phyloP scores from a whole-genome alignment of 495 filamentous ascomycete species.

The Darksidea phi region DNA sequence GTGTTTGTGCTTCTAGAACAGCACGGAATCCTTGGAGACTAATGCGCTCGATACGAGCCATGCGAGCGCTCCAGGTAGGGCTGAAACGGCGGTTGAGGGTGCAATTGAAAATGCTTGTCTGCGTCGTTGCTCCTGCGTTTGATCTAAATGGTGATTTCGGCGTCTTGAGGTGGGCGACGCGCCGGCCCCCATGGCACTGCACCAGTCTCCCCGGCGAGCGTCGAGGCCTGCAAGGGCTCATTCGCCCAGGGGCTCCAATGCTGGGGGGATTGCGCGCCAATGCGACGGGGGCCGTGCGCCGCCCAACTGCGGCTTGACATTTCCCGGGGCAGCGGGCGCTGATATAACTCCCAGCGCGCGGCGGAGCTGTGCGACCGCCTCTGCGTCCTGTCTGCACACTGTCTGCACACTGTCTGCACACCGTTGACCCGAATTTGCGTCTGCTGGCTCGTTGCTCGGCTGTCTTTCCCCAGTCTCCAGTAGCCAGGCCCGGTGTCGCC shows the following conservation, averaged over 20 bases:
- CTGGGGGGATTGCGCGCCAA: not conserved
- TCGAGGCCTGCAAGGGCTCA: too few species aligned
- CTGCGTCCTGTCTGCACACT: constrained; percentile 2
- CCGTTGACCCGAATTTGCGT: not conserved
- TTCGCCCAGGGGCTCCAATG: too few species aligned
- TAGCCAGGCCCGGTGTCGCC: too few species aligned
- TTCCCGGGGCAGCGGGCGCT: not conserved
- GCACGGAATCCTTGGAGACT: constrained; percentile 1
- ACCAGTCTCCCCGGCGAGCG: too few species aligned
- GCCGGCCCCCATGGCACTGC: too few species aligned
- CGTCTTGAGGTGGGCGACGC: too few species aligned
- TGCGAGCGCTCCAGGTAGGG: constrained; percentile 5
- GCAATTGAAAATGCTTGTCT: not conserved
- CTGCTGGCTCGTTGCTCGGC: not conserved
- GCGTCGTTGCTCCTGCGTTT: too few species aligned
- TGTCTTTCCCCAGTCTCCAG: too few species aligned
- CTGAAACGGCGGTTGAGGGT: constrained; percentile 25
- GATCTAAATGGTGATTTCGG: too few species aligned
- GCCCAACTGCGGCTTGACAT: not conserved
- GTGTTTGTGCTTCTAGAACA: constrained; percentile 30
- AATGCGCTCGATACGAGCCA: not conserved
- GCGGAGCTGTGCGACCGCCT: not conserved
- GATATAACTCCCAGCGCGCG: not conserved
- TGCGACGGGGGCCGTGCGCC: not conserved
- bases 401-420: constrained; percentile 2